Conservation (phyloP, 257 asterid genomes). For the Lycium ferocissimum region DNA sequence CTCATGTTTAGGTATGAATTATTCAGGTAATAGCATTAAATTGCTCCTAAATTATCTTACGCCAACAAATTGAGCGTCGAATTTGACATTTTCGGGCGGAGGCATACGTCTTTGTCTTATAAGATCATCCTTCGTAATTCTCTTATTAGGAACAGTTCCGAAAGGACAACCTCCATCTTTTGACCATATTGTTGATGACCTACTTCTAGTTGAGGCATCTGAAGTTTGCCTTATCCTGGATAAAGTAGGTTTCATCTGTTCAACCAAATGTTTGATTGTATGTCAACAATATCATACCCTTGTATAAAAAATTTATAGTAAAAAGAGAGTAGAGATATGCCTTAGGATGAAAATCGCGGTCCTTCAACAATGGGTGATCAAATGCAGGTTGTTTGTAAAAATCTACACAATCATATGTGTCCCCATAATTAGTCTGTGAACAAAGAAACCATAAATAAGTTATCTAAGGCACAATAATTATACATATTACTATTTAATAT, state of each 20-base stretch:
- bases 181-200: neutral
- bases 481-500: neutral
- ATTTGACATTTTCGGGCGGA: neutral
- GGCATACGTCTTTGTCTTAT: neutral
- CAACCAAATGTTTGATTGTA: neutral
- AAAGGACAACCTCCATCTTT: slow-evolving; percentile 2
- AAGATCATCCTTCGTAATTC: neutral
- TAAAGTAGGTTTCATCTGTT: neutral
- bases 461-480: neutral
- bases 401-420: neutral
- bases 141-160: neutral
- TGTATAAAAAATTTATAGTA: neutral
- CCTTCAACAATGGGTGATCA: neutral
- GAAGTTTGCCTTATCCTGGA: neutral
- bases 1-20: neutral
- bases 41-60: neutral
- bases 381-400: neutral
- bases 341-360: neutral
- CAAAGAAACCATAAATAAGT: neutral
- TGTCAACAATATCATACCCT: neutral
- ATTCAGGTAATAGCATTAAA: neutral
- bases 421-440: neutral
- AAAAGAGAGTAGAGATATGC: neutral
- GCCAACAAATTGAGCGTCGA: neutral
- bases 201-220: neutral